Conservation (phyloP, 129 eudicot genomes). For the Pittosporum tobira region DNA sequence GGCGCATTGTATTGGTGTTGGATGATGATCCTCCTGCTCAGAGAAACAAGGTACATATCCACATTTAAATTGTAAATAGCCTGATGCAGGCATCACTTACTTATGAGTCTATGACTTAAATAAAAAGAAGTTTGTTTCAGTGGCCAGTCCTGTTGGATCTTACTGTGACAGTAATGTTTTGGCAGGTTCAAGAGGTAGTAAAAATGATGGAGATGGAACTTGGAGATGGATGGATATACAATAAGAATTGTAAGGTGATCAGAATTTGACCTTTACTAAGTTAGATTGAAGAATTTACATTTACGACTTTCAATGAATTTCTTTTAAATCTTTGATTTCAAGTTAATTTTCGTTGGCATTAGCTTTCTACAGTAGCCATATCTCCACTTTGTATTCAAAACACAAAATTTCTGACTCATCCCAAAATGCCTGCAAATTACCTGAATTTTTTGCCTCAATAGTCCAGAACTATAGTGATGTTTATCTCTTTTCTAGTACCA, state of each 20-base stretch:
- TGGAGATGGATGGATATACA: slow-evolving; percentile 86
- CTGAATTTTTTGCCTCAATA: neutral
- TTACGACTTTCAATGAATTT: neutral
- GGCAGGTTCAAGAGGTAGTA: slow-evolving; percentile 73
- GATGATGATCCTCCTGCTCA: slow-evolving; percentile 67
- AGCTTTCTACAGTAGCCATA: neutral
- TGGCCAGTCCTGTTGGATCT: neutral
- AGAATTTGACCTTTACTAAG: neutral
- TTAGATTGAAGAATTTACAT: neutral
- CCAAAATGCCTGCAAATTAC: neutral
- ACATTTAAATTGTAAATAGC: neutral
- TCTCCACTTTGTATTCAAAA: no score
- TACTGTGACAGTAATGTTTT: slow-evolving; percentile 1
- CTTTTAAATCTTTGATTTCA: neutral
- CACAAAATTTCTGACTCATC: no score
- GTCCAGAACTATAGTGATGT: neutral
- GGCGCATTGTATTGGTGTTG: slow-evolving; percentile 51
- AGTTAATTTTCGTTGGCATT: neutral
- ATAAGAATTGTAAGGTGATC: slow-evolving; percentile 54
- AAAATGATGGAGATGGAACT: slow-evolving; percentile 83
- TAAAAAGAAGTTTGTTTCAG: neutral
- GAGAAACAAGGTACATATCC: slow-evolving; percentile 46
- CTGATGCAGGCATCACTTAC: neutral
- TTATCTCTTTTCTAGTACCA: neutral
- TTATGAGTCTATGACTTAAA: neutral